A percentile compares a stretch with the other conserved stretches of the same genome.
phyloP scores from a whole-genome alignment of 2,329 filamentous ascomycete genomes.

The Apiospora aurea region DNA sequence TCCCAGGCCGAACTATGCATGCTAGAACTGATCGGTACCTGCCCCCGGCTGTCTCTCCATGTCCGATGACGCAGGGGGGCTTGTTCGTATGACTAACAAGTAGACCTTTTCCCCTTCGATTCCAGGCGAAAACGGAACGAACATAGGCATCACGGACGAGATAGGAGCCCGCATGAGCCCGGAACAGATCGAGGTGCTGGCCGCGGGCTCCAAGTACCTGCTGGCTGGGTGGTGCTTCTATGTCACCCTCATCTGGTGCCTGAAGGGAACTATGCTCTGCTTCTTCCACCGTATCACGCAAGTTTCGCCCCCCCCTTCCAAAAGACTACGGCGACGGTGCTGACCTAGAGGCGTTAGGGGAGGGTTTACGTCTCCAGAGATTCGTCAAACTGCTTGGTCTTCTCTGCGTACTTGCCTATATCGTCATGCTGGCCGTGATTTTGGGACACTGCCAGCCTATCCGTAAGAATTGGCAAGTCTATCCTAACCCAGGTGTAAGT shows the following conservation, averaged over 20 bases:
- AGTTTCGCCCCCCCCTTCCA: constrained; percentile 27
- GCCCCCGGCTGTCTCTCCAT: not conserved
- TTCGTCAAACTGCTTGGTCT: not conserved
- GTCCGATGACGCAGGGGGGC: not conserved
- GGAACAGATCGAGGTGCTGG: constrained; percentile 38
- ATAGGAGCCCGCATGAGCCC: constrained; percentile 41
- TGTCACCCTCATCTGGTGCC: constrained; percentile 49
- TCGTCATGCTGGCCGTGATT: constrained; percentile 24
- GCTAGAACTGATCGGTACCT: constrained; percentile 5
- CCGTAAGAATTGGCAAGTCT: constrained; percentile 18
- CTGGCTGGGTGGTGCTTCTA: constrained; percentile 50
- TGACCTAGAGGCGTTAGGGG: not conserved
- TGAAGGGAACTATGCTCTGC: constrained; percentile 53
- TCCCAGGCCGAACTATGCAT: constrained; percentile 10
- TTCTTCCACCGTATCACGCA: constrained; percentile 53
- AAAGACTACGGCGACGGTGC: not conserved
- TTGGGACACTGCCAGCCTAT: constrained; percentile 19
- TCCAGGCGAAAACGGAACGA: constrained; percentile 47
- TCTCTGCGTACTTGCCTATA: constrained; percentile 13
- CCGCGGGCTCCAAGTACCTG: constrained; percentile 40
- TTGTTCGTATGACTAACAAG: not conserved
- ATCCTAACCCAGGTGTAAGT: constrained; percentile 9
- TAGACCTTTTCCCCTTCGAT: not conserved
- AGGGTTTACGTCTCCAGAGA: not conserved
- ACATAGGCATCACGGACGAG: constrained; percentile 45